Conservation (phyloP, 805 yeast species). For the Ogataea paradorogensis region DNA sequence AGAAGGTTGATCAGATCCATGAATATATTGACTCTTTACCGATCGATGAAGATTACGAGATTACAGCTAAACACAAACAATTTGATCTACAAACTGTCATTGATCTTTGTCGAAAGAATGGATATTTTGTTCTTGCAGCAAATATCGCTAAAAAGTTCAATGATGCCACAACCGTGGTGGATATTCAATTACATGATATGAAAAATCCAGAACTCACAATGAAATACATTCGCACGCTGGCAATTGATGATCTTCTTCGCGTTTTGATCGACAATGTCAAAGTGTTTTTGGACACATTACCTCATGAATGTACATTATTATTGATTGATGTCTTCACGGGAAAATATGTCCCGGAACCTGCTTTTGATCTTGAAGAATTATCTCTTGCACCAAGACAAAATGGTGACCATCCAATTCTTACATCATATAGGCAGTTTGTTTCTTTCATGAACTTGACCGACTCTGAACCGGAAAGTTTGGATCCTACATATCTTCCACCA, state of each 20-base stretch:
- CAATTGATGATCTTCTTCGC: conserved; percentile 73
- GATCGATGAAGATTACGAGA: conserved; percentile 34
- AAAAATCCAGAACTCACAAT: conserved; percentile 59
- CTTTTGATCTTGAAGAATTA: conserved; percentile 17
- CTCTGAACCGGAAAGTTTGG: conserved; percentile 19
- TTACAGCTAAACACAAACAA: conserved; percentile 36
- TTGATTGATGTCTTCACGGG: conserved; percentile 90
- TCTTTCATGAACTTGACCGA: conserved; percentile 29
- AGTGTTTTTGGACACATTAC: conserved; percentile 58
- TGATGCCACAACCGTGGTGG: conserved; percentile 73
- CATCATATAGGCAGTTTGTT: conserved; percentile 46
- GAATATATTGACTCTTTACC: conserved; percentile 48
- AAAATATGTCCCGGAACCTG: conserved; percentile 51
- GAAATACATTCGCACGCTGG: conserved; percentile 61
- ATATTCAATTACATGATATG: conserved; percentile 66
- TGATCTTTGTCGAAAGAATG: conserved; percentile 68
- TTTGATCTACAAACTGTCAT: conserved; percentile 71
- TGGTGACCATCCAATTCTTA: conserved; percentile 42
- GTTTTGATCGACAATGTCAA: conserved; percentile 57
- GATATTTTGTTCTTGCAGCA: conserved; percentile 64
- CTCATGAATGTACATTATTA: conserved; percentile 78
- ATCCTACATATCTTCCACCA: conserved; percentile 86
- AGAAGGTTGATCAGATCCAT: conserved; percentile 54
- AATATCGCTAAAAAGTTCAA: conserved; percentile 66
- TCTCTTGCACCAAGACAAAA: conserved; percentile 11